These are phyloP conservation scores for Chondrus crispus DNA, from an alignment of 23 red algal genomes.

Conservation along the genomic window DNA sequence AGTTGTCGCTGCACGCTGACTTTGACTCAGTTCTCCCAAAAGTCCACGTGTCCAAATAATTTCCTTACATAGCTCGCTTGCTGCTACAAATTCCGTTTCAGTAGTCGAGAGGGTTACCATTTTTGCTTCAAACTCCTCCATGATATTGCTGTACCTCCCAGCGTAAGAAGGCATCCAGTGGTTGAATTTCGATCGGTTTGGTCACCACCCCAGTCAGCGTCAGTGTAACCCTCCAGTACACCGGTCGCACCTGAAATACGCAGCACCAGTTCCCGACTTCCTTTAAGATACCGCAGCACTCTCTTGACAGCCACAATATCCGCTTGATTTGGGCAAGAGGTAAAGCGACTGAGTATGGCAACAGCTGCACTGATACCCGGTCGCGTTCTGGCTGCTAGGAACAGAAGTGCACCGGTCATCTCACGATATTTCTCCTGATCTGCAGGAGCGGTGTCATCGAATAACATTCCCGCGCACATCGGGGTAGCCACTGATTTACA, in stretches of 20 bases:
- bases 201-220: background rate
- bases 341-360: background rate
- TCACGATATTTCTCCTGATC: background rate
- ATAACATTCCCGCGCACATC: no score
- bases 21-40: background rate
- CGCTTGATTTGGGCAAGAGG: background rate
- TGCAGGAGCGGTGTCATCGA: no score
- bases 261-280: background rate
- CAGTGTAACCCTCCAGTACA: background rate
- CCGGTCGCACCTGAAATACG: background rate
- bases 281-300: background rate
- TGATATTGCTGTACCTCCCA: background rate
- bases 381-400: background rate
- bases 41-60: background rate
- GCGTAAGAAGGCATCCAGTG: background rate
- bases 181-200: background rate
- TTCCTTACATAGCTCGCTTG: background rate
- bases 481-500: slow-evolving; percentile 7
- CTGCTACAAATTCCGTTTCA: background rate
- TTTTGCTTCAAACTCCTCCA: background rate
- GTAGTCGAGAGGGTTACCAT: background rate
- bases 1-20: background rate
- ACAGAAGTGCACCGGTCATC: background rate
- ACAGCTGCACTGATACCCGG: background rate
- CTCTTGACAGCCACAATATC: background rate